Conservation (phyloP, 495 filamentous ascomycete species). For the Aspergillus sclerotioniger region DNA sequence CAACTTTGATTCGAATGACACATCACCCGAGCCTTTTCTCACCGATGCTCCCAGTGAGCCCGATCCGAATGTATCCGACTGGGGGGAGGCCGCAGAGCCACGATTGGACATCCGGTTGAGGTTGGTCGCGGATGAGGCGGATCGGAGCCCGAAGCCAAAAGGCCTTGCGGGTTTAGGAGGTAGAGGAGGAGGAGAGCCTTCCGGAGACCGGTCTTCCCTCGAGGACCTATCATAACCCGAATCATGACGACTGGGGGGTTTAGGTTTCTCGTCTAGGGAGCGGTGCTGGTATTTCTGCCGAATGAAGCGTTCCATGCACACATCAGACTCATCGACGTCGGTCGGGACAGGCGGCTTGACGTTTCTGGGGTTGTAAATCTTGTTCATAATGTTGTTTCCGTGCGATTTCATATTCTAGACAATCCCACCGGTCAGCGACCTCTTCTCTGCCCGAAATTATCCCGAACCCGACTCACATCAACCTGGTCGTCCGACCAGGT, state of each 20-base stretch:
- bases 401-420: constrained; percentile 84
- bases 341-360: constrained; percentile 77
- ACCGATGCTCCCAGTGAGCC: constrained; percentile 31
- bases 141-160: constrained; percentile 70
- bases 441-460: not conserved
- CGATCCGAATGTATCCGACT: constrained; percentile 24
- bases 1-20: constrained; percentile 66
- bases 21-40: constrained; percentile 22
- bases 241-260: constrained; percentile 44
- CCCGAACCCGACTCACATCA: constrained; percentile 60
- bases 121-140: constrained; percentile 68
- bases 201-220: constrained; percentile 27
- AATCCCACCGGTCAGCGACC: constrained; percentile 15
- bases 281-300: constrained; percentile 84
- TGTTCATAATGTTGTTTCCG: constrained; percentile 83
- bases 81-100: constrained; percentile 27
- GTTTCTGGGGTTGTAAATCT: constrained; percentile 81
- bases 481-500: constrained; percentile 94
- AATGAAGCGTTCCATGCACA: constrained; percentile 91
- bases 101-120: constrained; percentile 38
- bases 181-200: constrained; percentile 69
- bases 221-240: constrained; percentile 29
- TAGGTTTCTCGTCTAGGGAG: constrained; percentile 52
- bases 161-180: constrained; percentile 79
- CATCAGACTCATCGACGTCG: constrained; percentile 87